Base-by-base conservation (phyloP, 2,329 filamentous ascomycete species). In the Phyllosticta citribraziliensis region DNA sequence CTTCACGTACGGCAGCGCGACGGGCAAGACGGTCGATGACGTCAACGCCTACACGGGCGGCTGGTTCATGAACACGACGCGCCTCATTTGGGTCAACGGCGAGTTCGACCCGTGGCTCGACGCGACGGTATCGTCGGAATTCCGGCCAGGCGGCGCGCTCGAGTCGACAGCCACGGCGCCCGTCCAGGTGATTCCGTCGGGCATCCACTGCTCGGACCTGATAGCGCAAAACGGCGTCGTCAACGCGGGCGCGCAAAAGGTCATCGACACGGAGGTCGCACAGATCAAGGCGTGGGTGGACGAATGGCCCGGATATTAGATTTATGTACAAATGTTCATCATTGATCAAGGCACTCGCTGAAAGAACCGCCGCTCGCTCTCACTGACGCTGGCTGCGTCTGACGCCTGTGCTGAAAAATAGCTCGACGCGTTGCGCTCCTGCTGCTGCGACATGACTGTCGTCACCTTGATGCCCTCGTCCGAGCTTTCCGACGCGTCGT, bases 81-180 rank as follows among this genome's bases (percentile, higher is more conserved):
- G 83, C 2, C 71, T 87, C 22, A 75, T 85, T 25, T 85, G 79
- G 75, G 76, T 79, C 5, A 85, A 86, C 65, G 84, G 80, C 52
- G 75, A 83, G 69, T 81, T 75, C 60, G 84, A 87, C 67, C 84
- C 84, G 5, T 86, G 84, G 84, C 75, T 79, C 35, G 77, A 81
- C 3, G 76, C 79, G 0, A 78, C 78, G 3, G 78, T 86, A 0
- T 79, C 78, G 0, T 81, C 80, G 19, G 73, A 77, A 25, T 78
- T 79, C 67, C 75, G 83, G 20, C 81, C 82, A 0, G 80, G 77
- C 5, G 84, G 84, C 0, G 81, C 82, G 1, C 69, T 85, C 17
- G 14, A 70, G 60, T 77, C 78, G 11, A 82, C 78, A 0, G 25
- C 69, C 0, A 67, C 78, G 25, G 75, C 76, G 0, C 83, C 84